Evolutionary conservation across 495 filamentous ascomycete genomes (phyloP).

Genomic region (Chaetomium tenue): DNA sequence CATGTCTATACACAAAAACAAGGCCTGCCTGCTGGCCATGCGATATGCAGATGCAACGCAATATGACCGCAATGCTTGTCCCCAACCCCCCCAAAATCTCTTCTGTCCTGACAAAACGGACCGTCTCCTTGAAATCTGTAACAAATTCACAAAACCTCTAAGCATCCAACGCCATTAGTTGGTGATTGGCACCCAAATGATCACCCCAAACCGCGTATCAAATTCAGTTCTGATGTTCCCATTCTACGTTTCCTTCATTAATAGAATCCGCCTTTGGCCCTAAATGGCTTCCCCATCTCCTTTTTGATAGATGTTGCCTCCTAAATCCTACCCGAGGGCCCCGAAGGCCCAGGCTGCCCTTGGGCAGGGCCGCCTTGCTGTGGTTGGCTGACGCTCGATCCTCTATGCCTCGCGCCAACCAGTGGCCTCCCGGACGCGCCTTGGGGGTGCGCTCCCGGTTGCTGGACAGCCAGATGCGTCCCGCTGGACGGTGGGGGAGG

Average conservation of each 20-base stretch:
- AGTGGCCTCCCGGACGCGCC: background rate
- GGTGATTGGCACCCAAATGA: background rate
- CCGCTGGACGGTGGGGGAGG: background rate
- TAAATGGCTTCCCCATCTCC: background rate
- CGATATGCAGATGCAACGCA: background rate
- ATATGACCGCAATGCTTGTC: background rate
- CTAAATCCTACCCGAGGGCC: constrained; percentile 23
- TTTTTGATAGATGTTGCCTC: background rate
- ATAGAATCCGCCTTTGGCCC: background rate
- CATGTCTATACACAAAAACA: background rate
- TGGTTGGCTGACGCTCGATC: constrained; percentile 27
- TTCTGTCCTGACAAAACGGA: too few species aligned
- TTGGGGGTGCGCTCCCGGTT: background rate
- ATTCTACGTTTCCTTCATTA: background rate
- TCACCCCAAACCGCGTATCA: background rate
- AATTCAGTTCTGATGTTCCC: background rate
- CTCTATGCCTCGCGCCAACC: constrained; percentile 28
- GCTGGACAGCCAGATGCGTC: constrained; percentile 18
- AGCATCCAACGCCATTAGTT: constrained; percentile 7
- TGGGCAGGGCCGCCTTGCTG: background rate
- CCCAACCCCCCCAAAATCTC: background rate
- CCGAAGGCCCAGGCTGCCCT: constrained; percentile 5
- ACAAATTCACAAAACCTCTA: background rate
- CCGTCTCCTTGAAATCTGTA: background rate
- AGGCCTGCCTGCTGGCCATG: background rate